Evolutionary conservation across 139 green algal genomes (phyloP), one percentile per base, ranked within the genome.

Genomic region (Chlamydomonas asymmetrica): DNA sequence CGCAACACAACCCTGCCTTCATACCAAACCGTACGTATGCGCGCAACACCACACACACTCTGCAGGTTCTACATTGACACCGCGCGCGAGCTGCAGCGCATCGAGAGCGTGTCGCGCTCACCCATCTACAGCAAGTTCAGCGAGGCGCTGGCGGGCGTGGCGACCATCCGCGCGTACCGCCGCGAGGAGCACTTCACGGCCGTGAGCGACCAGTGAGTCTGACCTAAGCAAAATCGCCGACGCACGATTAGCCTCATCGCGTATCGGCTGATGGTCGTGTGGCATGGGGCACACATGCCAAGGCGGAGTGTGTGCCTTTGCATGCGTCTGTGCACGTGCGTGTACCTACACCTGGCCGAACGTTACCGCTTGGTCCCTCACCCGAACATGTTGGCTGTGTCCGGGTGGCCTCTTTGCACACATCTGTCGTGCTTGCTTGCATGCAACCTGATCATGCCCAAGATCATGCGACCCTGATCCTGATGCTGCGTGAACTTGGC

Each of bases 41-140:
- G 48, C 16, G 71, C n/a, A 34, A 9, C 57, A 64, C 16, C 29
- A 23, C 57, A 5, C 34, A 45, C 43, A 52, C 48, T 57, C 43
- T 74, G 37, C 74, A 88, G 74, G 63, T 93, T 90, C 63, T 97
- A 97, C 86, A 94, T 97, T 43, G 83, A 84, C 25, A 80, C 88
- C 0, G 88, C 88, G 0, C 83, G 90, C 31, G 94, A 98, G 87
- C 73, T 98, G 73, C 95, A 98, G 85, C 90, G 94, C 40, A 89
- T 96, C 63, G 94, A 98, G 71, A 90, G 89, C 13, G 80, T 96
- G 23, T 91, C 78, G 1, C 90, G 94, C 73, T 92, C 80, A 22
- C 94, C 94, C 69, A 96, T 97, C 75, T 97, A 94, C 70, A 52
- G 45, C 37, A 78, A 87, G 64, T 92, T 93, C 39, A 25, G 34